Percentiles rank a stretch among this genome's conserved stretches.
These are phyloP conservation scores for Acmispon strigosus DNA, from an alignment of 306 rosid species.

Conservation along the genomic window DNA sequence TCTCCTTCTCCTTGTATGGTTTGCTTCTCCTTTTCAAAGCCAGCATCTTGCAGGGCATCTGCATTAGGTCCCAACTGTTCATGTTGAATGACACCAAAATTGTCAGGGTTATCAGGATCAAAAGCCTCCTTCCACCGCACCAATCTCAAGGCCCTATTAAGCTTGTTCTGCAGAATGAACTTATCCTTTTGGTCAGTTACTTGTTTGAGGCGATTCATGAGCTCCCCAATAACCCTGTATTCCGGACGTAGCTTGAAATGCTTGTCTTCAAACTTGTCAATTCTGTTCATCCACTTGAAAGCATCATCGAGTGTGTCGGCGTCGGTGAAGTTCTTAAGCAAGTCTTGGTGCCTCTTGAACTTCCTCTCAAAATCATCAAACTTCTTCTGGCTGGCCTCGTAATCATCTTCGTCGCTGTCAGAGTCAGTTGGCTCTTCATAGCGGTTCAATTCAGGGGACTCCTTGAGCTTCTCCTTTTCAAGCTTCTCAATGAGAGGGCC, in stretches of 20 bases:
- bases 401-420: constrained; percentile 61
- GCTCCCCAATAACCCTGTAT: constrained; percentile 83
- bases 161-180: constrained; percentile 70
- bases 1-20: constrained; percentile 30
- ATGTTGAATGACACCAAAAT: constrained; percentile 62
- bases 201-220: constrained; percentile 67
- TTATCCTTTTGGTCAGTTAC: constrained; percentile 66
- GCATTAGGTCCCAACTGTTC: constrained; percentile 38
- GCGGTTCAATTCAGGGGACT: constrained; percentile 19
- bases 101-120: constrained; percentile 84
- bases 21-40: constrained; percentile 45
- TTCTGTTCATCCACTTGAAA: constrained; percentile 70
- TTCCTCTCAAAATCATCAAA: constrained; percentile 52
- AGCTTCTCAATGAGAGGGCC: constrained; percentile 62
- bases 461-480: constrained; percentile 41
- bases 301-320: constrained; percentile 76
- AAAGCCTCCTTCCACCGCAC: constrained; percentile 82
- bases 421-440: constrained; percentile 81
- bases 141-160: constrained; percentile 80
- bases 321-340: constrained; percentile 42
- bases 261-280: constrained; percentile 72
- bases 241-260: constrained; percentile 67
- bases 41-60: constrained; percentile 46
- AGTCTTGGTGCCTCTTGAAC: constrained; percentile 53
- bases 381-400: constrained; percentile 40